Evolutionary conservation across 1,139 yeast species (phyloP), one percentile per base, ranked within the genome.

Genomic region (Blastobotrys aristatus): DNA sequence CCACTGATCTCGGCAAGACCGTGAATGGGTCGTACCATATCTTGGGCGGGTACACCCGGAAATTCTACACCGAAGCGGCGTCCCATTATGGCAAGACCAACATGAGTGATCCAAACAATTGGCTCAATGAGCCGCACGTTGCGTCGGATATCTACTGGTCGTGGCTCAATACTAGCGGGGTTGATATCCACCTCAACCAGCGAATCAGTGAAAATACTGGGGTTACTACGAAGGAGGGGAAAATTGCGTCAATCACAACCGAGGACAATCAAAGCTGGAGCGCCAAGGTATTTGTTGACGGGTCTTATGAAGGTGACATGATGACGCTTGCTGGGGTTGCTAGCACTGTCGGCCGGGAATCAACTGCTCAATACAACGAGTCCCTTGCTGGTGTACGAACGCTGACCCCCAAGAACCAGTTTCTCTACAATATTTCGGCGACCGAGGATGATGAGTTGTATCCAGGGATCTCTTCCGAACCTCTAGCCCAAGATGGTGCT

Each of bases 311-410:
- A 33, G 36, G 36, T 17, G 36, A 33, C 14, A 6, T 33, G 18
- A 14, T 33, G 21, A 14, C 18, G 16, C 13, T 14, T 16, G 20
- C 36, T 17, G 36, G 36, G 10, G 36, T 33, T 4, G 11, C 21
- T 17, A 33, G 22, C 36, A 33, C 36, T 5, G 36, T 33, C 20
- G 36, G 36, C 14, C 36, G 36, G 21, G 36, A 33, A 17, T 33
- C 36, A 8, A 14, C 10, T 8, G 18, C 36, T 6, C 11, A 16
- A 5, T 33, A 33, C 36, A 33, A 33, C 14, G 36, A 33, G 14
- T 33, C 36, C 10, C 22, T 33, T 16, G 36, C 36, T 33, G 36
- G 36, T 16, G 36, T 33, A 8, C 20, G 36, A 16, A 14, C 14
- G 21, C 6, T 10, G 11, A 33, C 36, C 21, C 36, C 36, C 10